Conservation (phyloP, 2,329 filamentous ascomycete species). For the Penicillium decumbens region DNA sequence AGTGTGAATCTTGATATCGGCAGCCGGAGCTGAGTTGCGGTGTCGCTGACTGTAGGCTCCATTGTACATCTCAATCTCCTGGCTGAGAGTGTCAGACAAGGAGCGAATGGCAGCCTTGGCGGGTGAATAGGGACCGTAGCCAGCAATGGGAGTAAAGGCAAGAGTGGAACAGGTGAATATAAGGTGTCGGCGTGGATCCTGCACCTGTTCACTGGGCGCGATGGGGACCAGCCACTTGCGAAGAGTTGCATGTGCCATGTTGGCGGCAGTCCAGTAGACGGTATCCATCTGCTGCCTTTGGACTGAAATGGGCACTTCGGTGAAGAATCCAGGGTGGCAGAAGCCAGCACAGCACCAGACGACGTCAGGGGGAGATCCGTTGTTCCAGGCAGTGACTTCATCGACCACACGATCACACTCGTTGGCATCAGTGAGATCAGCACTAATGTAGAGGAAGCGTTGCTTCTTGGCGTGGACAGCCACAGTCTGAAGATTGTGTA, state of each 20-base stretch:
- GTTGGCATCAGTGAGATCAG: conserved; percentile 68
- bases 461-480: conserved; percentile 65
- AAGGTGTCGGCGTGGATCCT: conserved; percentile 59
- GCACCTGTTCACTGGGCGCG: conserved; percentile 27
- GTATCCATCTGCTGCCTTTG: conserved; percentile 80
- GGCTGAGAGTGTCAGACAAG: conserved; percentile 74
- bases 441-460: conserved; percentile 75
- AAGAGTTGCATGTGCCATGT: conserved; percentile 77
- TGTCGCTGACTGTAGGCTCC: conserved; percentile 48
- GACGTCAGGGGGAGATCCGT: conserved; percentile 67
- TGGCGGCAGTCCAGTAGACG: conserved; percentile 82
- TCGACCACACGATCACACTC: conserved; percentile 67
- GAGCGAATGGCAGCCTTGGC: conserved; percentile 80
- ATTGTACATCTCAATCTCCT: conserved; percentile 84
- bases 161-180: conserved; percentile 79
- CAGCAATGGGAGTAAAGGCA: conserved; percentile 70
- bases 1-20: conserved; percentile 72
- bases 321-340: conserved; percentile 68
- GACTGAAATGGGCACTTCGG: conserved; percentile 64
- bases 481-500: conserved; percentile 48
- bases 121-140: conserved; percentile 79
- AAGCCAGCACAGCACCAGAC: conserved; percentile 87
- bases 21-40: conserved; percentile 45
- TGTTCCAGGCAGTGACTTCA: conserved; percentile 75
- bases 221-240: conserved; percentile 62